These are phyloP conservation scores for Acacia concinna DNA, from an alignment of 331 rosid genomes.

Conservation along the genomic window DNA sequence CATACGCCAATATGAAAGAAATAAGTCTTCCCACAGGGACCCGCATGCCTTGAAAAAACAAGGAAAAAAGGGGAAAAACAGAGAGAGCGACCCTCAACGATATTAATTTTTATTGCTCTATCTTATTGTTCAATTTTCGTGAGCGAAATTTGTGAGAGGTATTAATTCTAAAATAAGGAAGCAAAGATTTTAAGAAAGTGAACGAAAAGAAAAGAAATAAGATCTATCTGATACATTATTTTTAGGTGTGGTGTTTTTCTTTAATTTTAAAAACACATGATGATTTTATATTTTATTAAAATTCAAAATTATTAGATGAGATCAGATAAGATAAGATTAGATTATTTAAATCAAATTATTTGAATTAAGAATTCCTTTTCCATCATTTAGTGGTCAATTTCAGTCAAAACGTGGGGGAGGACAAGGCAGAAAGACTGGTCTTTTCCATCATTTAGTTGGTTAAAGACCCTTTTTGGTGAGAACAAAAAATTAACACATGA, in stretches of 20 bases:
- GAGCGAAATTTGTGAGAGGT: background rate
- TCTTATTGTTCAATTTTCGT: too few species aligned
- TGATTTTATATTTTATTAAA: too few species aligned
- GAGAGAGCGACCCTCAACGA: background rate
- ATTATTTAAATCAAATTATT: background rate
- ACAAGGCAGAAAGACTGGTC: background rate
- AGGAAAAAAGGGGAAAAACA: too few species aligned
- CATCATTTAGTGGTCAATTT: background rate
- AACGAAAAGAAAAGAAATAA: background rate
- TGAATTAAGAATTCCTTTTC: background rate
- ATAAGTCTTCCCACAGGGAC: constrained; percentile 7
- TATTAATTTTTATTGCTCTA: background rate
- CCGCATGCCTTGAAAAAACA: background rate
- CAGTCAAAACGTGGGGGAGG: background rate
- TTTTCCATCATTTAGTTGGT: background rate
- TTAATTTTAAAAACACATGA: too few species aligned
- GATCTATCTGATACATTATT: background rate
- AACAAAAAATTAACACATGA: constrained; percentile 25
- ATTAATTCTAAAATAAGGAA: background rate
- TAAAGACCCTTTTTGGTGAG: background rate
- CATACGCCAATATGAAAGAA: background rate
- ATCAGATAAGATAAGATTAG: background rate
- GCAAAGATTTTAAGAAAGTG: background rate
- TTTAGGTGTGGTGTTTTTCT: too few species aligned
- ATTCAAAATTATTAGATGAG: background rate